Evolutionary conservation across 2,329 filamentous ascomycete species (phyloP).

Genomic region (Exserohilum rostratum): DNA sequence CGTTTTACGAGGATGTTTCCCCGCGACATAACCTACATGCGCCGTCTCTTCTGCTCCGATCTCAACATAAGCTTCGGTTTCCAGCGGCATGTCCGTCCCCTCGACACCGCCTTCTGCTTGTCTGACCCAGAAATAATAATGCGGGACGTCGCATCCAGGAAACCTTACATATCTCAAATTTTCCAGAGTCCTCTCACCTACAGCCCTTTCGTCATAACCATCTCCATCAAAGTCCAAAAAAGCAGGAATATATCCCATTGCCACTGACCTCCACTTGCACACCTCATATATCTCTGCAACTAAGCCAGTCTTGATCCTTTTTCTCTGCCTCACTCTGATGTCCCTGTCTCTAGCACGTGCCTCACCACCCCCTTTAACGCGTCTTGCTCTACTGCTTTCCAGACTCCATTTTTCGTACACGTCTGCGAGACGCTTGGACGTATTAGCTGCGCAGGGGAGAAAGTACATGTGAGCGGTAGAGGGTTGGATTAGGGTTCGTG

Average conservation of each 20-base stretch:
- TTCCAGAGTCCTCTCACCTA: constrained; percentile 10
- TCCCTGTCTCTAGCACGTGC: neutral
- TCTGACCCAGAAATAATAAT: constrained; percentile 42
- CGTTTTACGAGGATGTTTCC: neutral
- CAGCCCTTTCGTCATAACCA: neutral
- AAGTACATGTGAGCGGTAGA: constrained; percentile 41
- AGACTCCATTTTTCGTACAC: constrained; percentile 28
- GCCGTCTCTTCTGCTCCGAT: no score
- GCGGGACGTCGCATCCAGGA: constrained; percentile 35
- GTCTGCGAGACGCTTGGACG: constrained; percentile 14
- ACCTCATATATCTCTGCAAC: constrained; percentile 30
- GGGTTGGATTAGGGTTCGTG: constrained; percentile 33
- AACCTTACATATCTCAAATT: constrained; percentile 40
- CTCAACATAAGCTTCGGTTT: no score
- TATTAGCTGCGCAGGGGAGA: constrained; percentile 16
- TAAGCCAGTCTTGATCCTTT: constrained; percentile 17
- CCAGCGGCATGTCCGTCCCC: no score
- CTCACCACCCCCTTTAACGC: constrained; percentile 2
- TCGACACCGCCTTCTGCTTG: constrained; percentile 18
- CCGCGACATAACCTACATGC: neutral
- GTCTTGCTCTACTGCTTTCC: constrained; percentile 10
- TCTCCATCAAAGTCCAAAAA: constrained; percentile 31
- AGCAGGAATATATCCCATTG: constrained; percentile 34
- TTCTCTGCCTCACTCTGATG: constrained; percentile 14
- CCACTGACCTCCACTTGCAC: constrained; percentile 23